Evolutionary conservation across 2,329 filamentous ascomycete species (phyloP).

Genomic region (Claviceps sp.): DNA sequence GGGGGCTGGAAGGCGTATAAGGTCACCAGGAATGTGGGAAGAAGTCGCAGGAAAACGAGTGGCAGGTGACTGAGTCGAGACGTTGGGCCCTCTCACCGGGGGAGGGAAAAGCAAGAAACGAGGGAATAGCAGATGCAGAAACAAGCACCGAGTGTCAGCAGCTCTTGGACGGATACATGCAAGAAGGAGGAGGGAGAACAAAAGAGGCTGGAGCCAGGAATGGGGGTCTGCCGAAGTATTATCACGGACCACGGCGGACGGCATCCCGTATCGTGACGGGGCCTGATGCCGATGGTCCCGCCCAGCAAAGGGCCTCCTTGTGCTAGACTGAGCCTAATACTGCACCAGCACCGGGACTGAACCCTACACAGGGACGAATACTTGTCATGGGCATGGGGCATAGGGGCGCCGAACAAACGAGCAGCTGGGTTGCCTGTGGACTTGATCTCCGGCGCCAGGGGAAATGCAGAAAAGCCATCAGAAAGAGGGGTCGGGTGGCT

Average conservation of each 20-base stretch:
- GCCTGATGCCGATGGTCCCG: not conserved
- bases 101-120: not conserved
- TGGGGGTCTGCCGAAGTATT: not conserved
- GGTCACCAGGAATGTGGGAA: not conserved
- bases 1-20: not conserved
- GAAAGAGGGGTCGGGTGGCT: not conserved
- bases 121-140: not conserved
- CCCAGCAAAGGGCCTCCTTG: not conserved
- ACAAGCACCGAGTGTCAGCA: not conserved
- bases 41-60: not conserved
- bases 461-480: not conserved
- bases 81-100: constrained; percentile 1
- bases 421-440: not conserved
- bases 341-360: not conserved
- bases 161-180: no score
- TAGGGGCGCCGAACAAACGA: not conserved
- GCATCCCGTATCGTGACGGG: not conserved
- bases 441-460: not conserved
- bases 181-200: not conserved
- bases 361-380: not conserved
- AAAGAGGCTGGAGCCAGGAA: not conserved
- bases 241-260: not conserved
- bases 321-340: not conserved
- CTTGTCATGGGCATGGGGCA: not conserved
- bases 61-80: constrained; percentile 3